These are phyloP conservation scores for Cyamopsis tetragonoloba DNA, from an alignment of 306 rosid genomes.

Conservation along the genomic window DNA sequence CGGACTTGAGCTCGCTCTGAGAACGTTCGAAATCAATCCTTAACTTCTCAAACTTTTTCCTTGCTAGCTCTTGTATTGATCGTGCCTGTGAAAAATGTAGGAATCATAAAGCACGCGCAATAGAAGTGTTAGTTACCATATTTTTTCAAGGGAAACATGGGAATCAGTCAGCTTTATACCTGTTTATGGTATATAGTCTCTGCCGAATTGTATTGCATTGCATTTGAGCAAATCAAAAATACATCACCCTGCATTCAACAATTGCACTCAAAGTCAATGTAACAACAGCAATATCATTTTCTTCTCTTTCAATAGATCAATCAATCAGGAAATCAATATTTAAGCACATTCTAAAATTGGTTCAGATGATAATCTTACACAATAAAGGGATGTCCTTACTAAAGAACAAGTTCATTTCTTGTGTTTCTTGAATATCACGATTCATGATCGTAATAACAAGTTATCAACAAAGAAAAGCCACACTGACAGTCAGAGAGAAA, in stretches of 20 bases:
- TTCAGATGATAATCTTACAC: conserved; percentile 3
- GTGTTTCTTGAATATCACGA: neutral
- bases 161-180: conserved; percentile 41
- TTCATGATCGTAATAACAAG: neutral
- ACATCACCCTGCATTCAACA: conserved; percentile 77
- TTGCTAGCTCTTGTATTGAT: conserved; percentile 86
- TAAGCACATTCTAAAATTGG: neutral
- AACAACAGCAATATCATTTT: neutral
- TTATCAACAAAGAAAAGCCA: neutral
- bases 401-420: neutral
- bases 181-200: conserved; percentile 94
- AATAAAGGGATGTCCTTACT: neutral
- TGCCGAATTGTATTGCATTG: conserved; percentile 89
- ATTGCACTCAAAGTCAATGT: conserved; percentile 24
- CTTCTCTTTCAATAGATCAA: conserved; percentile 6
- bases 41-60: conserved; percentile 81
- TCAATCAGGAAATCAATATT: neutral
- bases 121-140: conserved; percentile 3
- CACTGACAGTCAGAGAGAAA: neutral
- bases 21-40: conserved; percentile 51
- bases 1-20: conserved; percentile 68
- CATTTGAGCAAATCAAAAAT: conserved; percentile 85
- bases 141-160: neutral
- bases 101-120: conserved; percentile 19
- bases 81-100: conserved; percentile 60